A percentile compares a stretch with the other conserved stretches of the same genome.
Conservation (phyloP, 345 rosid species). For the Kandelia obovata region DNA sequence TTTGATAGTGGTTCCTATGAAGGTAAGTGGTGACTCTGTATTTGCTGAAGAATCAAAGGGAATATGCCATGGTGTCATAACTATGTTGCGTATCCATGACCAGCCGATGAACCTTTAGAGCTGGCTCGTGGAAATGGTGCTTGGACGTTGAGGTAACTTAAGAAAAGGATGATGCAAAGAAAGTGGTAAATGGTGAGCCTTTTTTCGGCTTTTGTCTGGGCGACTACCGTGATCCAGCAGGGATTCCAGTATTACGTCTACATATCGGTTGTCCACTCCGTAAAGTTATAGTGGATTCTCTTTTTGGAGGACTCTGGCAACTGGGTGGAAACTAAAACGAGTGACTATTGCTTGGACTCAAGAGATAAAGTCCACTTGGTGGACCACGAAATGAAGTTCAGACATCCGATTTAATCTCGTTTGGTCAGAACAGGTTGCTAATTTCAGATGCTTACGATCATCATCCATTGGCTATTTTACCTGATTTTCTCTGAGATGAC, state of each 20-base stretch:
- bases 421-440: too few species aligned
- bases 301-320: neutral
- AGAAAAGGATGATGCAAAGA: neutral
- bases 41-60: too few species aligned
- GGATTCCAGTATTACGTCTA: constrained; percentile 14
- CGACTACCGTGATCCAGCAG: neutral
- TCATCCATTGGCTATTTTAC: too few species aligned
- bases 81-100: too few species aligned
- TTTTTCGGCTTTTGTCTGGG: neutral
- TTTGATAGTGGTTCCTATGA: too few species aligned
- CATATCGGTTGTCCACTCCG: neutral
- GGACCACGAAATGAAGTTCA: too few species aligned
- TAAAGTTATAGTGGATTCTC: neutral
- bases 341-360: neutral
- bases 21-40: too few species aligned
- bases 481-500: too few species aligned
- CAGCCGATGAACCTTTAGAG: neutral
- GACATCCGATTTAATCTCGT: too few species aligned
- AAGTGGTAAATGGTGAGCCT: neutral
- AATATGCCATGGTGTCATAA: too few species aligned
- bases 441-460: too few species aligned
- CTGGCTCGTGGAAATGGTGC: neutral
- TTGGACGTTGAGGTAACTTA: neutral
- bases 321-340: neutral
- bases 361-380: too few species aligned